These are phyloP conservation scores for Yamadazyma sp. DNA, from an alignment of 1,139 yeast species.

Conservation along the genomic window DNA sequence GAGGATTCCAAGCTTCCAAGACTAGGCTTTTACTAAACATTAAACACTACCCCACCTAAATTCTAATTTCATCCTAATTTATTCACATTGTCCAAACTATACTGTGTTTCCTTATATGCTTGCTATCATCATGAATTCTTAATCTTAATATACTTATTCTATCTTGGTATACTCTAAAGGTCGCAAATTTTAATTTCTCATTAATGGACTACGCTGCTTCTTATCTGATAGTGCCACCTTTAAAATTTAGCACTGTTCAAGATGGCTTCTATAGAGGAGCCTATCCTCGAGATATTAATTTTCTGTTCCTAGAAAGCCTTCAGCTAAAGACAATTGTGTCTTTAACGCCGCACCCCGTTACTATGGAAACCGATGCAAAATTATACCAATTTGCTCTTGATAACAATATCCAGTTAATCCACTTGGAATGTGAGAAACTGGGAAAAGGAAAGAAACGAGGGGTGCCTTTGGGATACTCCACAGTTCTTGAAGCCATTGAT, in stretches of 20 bases:
- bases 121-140: constrained; percentile 1
- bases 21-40: constrained; percentile 7
- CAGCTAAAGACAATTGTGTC: constrained; percentile 73
- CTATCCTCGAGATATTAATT: constrained; percentile 76
- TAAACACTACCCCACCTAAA: constrained; percentile 1
- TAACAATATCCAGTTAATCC: constrained; percentile 54
- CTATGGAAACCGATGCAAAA: constrained; percentile 49
- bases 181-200: too few relatives aligned
- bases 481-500: constrained; percentile 59
- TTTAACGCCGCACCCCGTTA: constrained; percentile 74
- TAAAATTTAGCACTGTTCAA: constrained; percentile 72
- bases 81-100: background rate
- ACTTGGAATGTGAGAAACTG: constrained; percentile 62
- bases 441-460: constrained; percentile 79
- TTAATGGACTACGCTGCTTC: constrained; percentile 25
- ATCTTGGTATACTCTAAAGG: too few relatives aligned
- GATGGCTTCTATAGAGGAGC: constrained; percentile 79
- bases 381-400: constrained; percentile 50
- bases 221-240: constrained; percentile 68
- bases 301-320: constrained; percentile 68
- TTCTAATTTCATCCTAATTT: background rate
- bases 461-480: constrained; percentile 71
- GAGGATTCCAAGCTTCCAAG: constrained; percentile 57
- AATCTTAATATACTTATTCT: constrained; percentile 1
- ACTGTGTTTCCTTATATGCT: background rate